These are phyloP conservation scores for Diutina rugosa DNA, from an alignment of 1,139 yeast species.

Conservation along the genomic window DNA sequence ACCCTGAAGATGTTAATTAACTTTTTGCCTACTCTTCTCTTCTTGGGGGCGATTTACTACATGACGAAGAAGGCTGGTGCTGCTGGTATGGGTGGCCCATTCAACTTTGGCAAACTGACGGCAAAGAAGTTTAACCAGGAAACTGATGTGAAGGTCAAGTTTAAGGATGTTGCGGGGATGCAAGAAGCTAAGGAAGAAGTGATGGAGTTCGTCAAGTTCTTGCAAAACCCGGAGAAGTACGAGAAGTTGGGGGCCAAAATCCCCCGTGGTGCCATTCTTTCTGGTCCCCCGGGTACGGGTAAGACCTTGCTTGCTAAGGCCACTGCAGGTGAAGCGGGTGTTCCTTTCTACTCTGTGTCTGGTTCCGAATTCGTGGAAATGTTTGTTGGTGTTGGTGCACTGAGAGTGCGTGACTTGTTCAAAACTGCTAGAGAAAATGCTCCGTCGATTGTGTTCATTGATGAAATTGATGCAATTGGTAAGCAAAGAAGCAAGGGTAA, in stretches of 20 bases:
- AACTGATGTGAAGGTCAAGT: constrained; percentile 76
- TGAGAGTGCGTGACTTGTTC: constrained; percentile 90
- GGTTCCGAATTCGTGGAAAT: constrained; percentile 98
- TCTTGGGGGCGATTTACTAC: constrained; percentile 78
- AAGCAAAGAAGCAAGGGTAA: constrained; percentile 80
- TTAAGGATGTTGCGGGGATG: constrained; percentile 95
- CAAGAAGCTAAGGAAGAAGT: constrained; percentile 96
- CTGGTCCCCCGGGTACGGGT: constrained; percentile 99
- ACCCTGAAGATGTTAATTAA: constrained; percentile 51
- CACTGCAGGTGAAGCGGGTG: constrained; percentile 98
- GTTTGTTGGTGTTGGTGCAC: constrained; percentile 99
- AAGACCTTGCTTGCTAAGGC: constrained; percentile 95
- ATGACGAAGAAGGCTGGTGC: constrained; percentile 34
- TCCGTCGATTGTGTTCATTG: constrained; percentile 87
- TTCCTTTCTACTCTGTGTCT: constrained; percentile 86
- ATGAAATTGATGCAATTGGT: constrained; percentile 97
- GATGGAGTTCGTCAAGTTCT: constrained; percentile 90
- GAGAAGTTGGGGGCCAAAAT: constrained; percentile 91
- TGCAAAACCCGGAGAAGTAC: constrained; percentile 80
- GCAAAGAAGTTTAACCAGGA: constrained; percentile 91
- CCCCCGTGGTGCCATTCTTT: constrained; percentile 93
- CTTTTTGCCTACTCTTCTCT: constrained; percentile 69
- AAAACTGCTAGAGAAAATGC: constrained; percentile 87
- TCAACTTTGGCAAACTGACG: constrained; percentile 73
- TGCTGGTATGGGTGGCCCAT: constrained; percentile 51